Conservation (phyloP, 2,329 filamentous ascomycete species). For the Phialophora macrospora region DNA sequence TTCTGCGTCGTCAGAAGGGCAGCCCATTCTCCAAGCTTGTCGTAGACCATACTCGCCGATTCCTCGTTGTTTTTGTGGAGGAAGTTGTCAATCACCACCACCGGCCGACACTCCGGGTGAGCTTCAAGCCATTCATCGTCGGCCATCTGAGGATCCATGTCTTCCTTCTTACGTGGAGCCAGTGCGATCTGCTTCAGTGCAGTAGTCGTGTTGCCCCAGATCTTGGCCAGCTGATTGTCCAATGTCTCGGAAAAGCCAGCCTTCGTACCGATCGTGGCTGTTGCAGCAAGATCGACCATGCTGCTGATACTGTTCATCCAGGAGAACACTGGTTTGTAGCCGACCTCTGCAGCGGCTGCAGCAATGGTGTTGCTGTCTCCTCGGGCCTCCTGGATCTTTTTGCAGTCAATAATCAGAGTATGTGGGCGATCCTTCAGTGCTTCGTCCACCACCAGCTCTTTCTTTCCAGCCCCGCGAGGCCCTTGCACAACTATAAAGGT, state of each 20-base stretch:
- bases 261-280: slow-evolving; percentile 92
- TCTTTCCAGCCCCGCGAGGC: slow-evolving; percentile 87
- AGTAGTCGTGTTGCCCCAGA: slow-evolving; percentile 78
- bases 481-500: slow-evolving; percentile 95
- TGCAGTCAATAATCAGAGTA: slow-evolving; percentile 88
- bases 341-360: slow-evolving; percentile 78
- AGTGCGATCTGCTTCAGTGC: slow-evolving; percentile 80
- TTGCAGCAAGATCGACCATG: slow-evolving; percentile 87
- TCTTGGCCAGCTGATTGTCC: slow-evolving; percentile 86
- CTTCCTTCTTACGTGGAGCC: slow-evolving; percentile 69
- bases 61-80: slow-evolving; percentile 75
- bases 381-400: slow-evolving; percentile 85
- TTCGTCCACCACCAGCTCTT: slow-evolving; percentile 83
- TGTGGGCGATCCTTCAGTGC: slow-evolving; percentile 73
- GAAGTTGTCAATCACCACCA: slow-evolving; percentile 92
- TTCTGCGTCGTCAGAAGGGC: slow-evolving; percentile 83
- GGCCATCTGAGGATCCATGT: slow-evolving; percentile 72
- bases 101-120: slow-evolving; percentile 79
- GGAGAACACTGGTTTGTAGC: slow-evolving; percentile 90
- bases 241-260: slow-evolving; percentile 92
- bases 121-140: slow-evolving; percentile 90
- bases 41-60: slow-evolving; percentile 66
- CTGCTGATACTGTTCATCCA: slow-evolving; percentile 96
- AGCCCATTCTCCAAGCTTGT: slow-evolving; percentile 87
- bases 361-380: slow-evolving; percentile 86